These are phyloP conservation scores for Pythium pyrilobum DNA, from an alignment of 352 stramenopile genomes.

Conservation along the genomic window DNA sequence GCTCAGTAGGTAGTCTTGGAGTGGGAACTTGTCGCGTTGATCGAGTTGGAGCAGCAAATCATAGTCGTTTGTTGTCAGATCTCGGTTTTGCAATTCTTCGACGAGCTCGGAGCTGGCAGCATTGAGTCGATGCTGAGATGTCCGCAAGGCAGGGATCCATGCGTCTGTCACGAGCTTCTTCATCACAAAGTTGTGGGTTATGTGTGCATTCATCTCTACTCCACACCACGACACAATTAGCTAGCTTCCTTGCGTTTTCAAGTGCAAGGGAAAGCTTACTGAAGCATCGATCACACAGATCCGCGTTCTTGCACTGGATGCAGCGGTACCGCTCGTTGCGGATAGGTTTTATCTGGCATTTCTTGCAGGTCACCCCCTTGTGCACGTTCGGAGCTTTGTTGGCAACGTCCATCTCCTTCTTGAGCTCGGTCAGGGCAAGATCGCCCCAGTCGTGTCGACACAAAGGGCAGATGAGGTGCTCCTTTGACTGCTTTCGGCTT, in stretches of 20 bases:
- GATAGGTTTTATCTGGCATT: constrained; percentile 75
- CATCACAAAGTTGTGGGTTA: constrained; percentile 67
- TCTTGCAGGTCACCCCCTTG: constrained; percentile 52
- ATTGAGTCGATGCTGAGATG: constrained; percentile 21
- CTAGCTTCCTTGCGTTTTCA: not conserved
- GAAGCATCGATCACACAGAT: constrained; percentile 74
- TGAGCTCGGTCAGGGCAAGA: constrained; percentile 46
- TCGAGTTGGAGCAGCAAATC: constrained; percentile 72
- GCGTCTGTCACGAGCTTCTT: constrained; percentile 54
- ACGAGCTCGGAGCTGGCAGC: constrained; percentile 37
- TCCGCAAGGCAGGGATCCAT: constrained; percentile 35
- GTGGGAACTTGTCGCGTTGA: constrained; percentile 39
- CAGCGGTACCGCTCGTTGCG: constrained; percentile 76
- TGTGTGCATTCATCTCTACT: constrained; percentile 58
- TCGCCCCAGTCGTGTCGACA: constrained; percentile 81
- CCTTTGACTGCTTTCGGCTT: constrained; percentile 72
- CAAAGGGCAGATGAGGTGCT: constrained; percentile 80
- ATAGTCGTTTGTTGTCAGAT: constrained; percentile 84
- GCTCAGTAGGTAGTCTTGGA: constrained; percentile 74
- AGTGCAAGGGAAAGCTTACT: constrained; percentile 21
- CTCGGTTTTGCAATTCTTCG: constrained; percentile 56
- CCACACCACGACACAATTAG: not conserved
- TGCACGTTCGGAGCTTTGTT: constrained; percentile 76
- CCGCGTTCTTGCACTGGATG: constrained; percentile 70
- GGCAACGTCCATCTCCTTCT: constrained; percentile 68